Percentiles rank a stretch among this genome's conserved stretches.
phyloP scores from a whole-genome alignment of 345 rosid genomes.

The Passiflora organensis region DNA sequence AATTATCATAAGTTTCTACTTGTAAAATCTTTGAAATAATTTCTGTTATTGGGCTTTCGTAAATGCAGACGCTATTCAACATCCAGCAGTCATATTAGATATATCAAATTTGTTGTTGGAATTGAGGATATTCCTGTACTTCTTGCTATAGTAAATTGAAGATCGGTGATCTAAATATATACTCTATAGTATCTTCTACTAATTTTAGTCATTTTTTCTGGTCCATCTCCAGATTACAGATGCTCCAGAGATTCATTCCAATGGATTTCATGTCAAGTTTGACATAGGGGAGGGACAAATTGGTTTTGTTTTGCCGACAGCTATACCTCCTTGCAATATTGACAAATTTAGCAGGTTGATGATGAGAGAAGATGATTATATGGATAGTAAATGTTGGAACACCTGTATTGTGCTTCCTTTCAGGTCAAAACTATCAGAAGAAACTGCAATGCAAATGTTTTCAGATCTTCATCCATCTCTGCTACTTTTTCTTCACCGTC shows the following conservation, averaged over 20 bases:
- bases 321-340: conserved; percentile 63
- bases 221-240: conserved; percentile 66
- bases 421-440: conserved; percentile 49
- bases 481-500: conserved; percentile 87
- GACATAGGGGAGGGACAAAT: conserved; percentile 87
- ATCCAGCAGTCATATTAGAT: not conserved
- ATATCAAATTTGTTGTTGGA: not conserved
- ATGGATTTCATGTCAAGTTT: conserved; percentile 88
- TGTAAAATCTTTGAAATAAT: too few relatives aligned
- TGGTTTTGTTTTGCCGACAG: conserved; percentile 88
- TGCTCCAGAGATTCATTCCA: conserved; percentile 97
- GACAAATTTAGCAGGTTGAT: conserved; percentile 44
- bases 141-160: not conserved
- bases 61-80: too few relatives aligned
- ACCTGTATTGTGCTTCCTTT: conserved; percentile 93
- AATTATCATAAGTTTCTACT: not conserved
- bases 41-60: too few relatives aligned
- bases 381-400: conserved; percentile 53
- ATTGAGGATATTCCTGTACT: not conserved
- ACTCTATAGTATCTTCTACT: conserved; percentile 4
- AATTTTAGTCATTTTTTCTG: conserved; percentile 6
- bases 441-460: conserved; percentile 63
- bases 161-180: not conserved
- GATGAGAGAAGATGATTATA: conserved; percentile 29
- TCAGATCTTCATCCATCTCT: conserved; percentile 88